These are phyloP conservation scores for Alternaria hordeiaustralica DNA, from an alignment of 2,329 filamentous ascomycete genomes.

Conservation along the genomic window DNA sequence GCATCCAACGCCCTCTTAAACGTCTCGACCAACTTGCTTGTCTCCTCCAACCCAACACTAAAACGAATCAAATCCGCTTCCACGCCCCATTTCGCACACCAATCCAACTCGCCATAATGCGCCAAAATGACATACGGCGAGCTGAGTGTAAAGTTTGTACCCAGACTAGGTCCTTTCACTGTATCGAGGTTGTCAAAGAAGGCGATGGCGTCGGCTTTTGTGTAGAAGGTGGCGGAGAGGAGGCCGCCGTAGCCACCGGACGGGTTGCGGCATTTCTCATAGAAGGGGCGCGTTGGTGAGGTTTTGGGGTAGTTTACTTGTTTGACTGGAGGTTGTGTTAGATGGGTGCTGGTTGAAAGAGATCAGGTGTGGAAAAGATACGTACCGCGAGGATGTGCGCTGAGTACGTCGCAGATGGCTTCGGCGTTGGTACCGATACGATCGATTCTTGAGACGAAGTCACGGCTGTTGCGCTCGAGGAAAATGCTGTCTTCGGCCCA, in stretches of 20 bases:
- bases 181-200: slow-evolving; percentile 90
- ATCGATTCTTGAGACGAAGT: slow-evolving; percentile 83
- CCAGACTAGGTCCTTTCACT: slow-evolving; percentile 90
- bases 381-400: slow-evolving; percentile 60
- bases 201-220: slow-evolving; percentile 71
- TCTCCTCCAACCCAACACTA: slow-evolving; percentile 88
- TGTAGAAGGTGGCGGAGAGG: slow-evolving; percentile 81
- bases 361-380: neutral
- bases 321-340: slow-evolving; percentile 63
- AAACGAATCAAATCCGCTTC: slow-evolving; percentile 81
- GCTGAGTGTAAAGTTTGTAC: slow-evolving; percentile 93
- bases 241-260: slow-evolving; percentile 88
- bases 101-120: slow-evolving; percentile 91
- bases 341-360: neutral
- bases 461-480: slow-evolving; percentile 93
- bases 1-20: slow-evolving; percentile 75
- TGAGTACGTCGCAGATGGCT: slow-evolving; percentile 76
- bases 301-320: slow-evolving; percentile 86
- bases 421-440: slow-evolving; percentile 88
- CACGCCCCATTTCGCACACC: slow-evolving; percentile 80
- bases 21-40: slow-evolving; percentile 65
- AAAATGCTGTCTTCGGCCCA: slow-evolving; percentile 96
- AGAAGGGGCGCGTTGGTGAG: slow-evolving; percentile 71
- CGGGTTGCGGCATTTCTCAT: slow-evolving; percentile 77
- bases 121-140: slow-evolving; percentile 92